These are phyloP conservation scores for Botryotinia convoluta DNA, from an alignment of 2,329 filamentous ascomycete species.

Conservation along the genomic window DNA sequence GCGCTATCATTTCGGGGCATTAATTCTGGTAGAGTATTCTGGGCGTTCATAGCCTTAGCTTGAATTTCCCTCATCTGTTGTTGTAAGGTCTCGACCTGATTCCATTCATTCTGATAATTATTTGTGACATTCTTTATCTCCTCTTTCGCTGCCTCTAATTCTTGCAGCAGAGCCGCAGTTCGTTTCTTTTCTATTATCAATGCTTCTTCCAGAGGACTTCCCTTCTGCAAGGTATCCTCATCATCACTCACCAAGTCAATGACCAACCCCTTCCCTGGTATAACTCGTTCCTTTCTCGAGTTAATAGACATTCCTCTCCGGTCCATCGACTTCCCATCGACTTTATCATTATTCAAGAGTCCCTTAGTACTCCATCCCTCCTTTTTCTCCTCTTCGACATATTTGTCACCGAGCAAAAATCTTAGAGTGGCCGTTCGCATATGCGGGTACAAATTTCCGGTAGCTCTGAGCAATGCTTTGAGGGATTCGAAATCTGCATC, in stretches of 20 bases:
- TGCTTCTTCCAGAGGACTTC: not conserved
- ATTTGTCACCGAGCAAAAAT: not conserved
- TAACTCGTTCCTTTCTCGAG: not conserved
- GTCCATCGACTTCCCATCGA: no score
- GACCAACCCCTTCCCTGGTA: not conserved
- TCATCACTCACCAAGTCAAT: conserved; percentile 11
- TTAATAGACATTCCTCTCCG: not conserved
- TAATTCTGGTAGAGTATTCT: not conserved
- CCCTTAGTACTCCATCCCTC: not conserved
- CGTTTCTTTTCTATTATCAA: not conserved
- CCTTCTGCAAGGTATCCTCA: not conserved
- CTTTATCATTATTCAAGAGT: not conserved
- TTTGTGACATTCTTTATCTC: no score
- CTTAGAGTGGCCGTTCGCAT: not conserved
- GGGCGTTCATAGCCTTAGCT: not conserved
- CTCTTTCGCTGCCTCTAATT: not conserved
- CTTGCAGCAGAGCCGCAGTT: not conserved
- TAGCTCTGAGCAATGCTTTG: not conserved
- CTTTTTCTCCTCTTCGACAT: conserved; percentile 1
- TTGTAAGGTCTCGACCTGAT: not conserved
- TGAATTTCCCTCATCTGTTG: not conserved
- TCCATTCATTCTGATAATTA: not conserved
- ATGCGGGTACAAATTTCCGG: conserved; percentile 3
- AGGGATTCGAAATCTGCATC: not conserved
- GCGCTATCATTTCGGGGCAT: not conserved